These are phyloP conservation scores for Pleurotus tuoliensis DNA, from an alignment of 768 basidiomycete genomes.

Conservation along the genomic window DNA sequence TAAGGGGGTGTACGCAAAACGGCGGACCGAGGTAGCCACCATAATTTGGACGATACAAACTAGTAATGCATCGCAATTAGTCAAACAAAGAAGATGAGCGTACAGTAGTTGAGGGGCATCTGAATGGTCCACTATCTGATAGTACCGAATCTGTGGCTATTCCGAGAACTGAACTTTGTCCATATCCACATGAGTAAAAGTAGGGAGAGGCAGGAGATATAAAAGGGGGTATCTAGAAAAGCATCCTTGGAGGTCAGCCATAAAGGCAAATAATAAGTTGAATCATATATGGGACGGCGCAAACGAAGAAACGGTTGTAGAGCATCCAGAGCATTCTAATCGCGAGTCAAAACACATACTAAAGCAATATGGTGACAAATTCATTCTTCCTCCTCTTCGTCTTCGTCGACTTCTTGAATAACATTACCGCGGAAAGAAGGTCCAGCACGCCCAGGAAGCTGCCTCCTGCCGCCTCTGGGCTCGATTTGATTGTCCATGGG, in stretches of 20 bases:
- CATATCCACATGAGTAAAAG: not conserved
- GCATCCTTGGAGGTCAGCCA: not conserved
- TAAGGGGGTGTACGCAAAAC: no score
- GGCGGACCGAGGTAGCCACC: no score
- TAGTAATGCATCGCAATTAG: not conserved
- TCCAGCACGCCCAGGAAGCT: constrained; percentile 70
- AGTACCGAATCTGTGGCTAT: not conserved
- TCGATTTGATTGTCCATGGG: constrained; percentile 50
- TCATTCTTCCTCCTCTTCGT: constrained; percentile 55
- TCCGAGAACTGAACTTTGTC: not conserved
- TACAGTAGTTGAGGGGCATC: not conserved
- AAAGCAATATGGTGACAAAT: not conserved
- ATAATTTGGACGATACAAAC: not conserved
- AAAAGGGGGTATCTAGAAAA: not conserved
- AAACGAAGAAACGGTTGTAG: not conserved
- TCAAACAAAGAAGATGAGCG: not conserved
- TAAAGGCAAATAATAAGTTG: not conserved
- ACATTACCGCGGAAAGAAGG: constrained; percentile 60
- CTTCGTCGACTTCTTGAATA: constrained; percentile 86
- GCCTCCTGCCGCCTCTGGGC: constrained; percentile 54
- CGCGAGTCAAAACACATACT: not conserved
- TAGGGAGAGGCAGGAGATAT: not conserved
- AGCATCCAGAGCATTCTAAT: not conserved
- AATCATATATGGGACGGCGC: not conserved
- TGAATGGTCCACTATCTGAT: not conserved